Evolutionary conservation across 768 basidiomycete genomes (phyloP), one percentile per base, ranked within the genome.

Genomic region (Suillus clintonianus): DNA sequence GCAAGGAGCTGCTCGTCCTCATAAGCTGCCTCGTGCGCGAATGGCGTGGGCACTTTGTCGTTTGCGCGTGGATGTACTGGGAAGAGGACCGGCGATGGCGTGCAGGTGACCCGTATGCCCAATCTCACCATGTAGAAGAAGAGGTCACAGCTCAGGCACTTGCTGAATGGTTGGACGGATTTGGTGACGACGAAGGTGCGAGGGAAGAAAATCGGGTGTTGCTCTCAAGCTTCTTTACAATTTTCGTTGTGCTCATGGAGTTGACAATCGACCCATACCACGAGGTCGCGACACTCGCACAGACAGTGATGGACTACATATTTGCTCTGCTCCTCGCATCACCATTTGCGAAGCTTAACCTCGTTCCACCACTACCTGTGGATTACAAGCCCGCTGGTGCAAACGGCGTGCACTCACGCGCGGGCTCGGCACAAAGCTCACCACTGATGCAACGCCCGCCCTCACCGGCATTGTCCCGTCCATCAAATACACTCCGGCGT

Each of bases 31-130:
- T 99, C 24, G 95, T 96, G 42, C 92, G 95, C 74, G 97, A 99
- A 74, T 98, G 96, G 94, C 81, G 95, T 62, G 97, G 97, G 8
- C 93, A 93, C 80, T 95, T 99, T 69, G 93, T 97, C 55, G 88
- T 95, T 43, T 97, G 97, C 65, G 95, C 97, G 1, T 99, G 97
- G 96, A 79, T 94, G 10, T 96, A 97, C 73, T 93, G 93, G 88
- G 95, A 97, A 72, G 93, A 96, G 73, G 92, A 97, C 68, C 78
- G 89, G 57, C 85, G 82, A 63, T 88, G 89, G 86, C 78, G 83
- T 67, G 78, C 60, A 71, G 37, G 56, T 27, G 82, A 68, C 42
- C 67, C 75, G 17, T 68, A 65, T 24, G 53, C 65, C 36, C 70
- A 76, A 62, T 68, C 77, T 36, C 80, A 82, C 36, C 56, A 57